Conservation (phyloP, 2,329 filamentous ascomycete species). For the Cordyceps tenuipes region DNA sequence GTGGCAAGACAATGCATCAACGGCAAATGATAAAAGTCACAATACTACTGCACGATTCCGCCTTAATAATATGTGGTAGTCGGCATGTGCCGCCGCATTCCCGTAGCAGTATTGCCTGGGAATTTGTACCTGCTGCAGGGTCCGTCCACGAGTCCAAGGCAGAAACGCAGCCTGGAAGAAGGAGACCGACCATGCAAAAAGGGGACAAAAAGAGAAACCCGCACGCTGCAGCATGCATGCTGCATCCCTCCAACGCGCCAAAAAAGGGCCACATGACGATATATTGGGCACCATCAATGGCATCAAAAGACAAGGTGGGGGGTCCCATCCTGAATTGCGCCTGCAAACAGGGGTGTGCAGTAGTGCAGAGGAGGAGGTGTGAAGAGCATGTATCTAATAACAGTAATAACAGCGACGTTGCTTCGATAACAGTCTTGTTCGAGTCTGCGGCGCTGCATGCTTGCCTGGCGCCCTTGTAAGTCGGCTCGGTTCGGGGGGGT, state of each 20-base stretch:
- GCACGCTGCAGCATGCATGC: neutral
- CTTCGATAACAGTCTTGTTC: too few species aligned
- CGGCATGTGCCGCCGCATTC: too few species aligned
- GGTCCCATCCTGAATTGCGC: neutral
- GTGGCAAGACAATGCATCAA: too few species aligned
- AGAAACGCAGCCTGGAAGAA: neutral
- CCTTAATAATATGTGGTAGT: neutral
- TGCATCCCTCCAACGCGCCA: neutral
- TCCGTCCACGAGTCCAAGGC: neutral
- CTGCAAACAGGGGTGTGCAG: conserved; percentile 1
- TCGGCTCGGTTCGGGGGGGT: neutral
- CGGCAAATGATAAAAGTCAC: neutral
- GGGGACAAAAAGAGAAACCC: neutral
- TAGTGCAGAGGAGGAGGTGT: neutral
- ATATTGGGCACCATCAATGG: neutral
- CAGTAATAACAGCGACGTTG: neutral
- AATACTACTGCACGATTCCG: neutral
- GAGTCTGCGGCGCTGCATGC: neutral
- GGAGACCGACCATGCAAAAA: neutral
- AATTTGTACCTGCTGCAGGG: neutral
- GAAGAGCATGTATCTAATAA: neutral
- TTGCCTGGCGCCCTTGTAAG: neutral
- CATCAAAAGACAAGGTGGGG: neutral
- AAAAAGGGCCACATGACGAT: neutral
- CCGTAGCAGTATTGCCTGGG: neutral